Base-by-base conservation (phyloP, 176 grass and related monocot species). In the Carex pumila region DNA sequence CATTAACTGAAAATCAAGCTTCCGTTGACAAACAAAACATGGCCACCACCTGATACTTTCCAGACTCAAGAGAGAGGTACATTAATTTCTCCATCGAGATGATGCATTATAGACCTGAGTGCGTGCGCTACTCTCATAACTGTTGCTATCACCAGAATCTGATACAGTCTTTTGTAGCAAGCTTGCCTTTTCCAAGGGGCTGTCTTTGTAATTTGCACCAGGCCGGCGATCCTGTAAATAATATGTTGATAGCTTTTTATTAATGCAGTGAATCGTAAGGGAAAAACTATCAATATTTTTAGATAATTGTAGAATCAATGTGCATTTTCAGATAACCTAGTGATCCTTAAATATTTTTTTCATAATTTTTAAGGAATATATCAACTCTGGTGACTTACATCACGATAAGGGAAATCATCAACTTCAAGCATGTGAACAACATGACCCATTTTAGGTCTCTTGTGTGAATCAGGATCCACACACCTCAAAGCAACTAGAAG, bases 381-480 rank as follows among this genome's bases (percentile, higher is more conserved):
- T 75, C 19, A 32, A 52, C 43, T 75, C 3, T 75, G 9, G 57
- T 15, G 3, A 53, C 92, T 90, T 90, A 99, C 96, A 57, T 94
- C 95, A 88, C 96, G 85, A 67, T 92, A 95, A 13, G 89, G 96
- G 79, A 93, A 99, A 81, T 99, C 96, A 72, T 99, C 96, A 31
- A 93, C 92, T 82, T 99, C 91, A 2, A 99, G 96, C 96, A 98
- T 99, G 32, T 99, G 93, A 90, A 99, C 94, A 57, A 88, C 96
- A 79, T 99, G 91, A 58, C 96, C 93, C 93, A 99, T 95, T 88
- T 99, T 99, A 10, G 96, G 96, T 59, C 96, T 90, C 82, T 99
- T 99, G 53, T 93, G 89, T 4, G 93, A 87, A 36, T 99, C 96
- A 12, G 96, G 96, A 85, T 99, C 93, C 65, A 99, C 93, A 31